Evolutionary conservation across 495 filamentous ascomycete genomes (phyloP).

Genomic region (Penicillium maclennaniae): DNA sequence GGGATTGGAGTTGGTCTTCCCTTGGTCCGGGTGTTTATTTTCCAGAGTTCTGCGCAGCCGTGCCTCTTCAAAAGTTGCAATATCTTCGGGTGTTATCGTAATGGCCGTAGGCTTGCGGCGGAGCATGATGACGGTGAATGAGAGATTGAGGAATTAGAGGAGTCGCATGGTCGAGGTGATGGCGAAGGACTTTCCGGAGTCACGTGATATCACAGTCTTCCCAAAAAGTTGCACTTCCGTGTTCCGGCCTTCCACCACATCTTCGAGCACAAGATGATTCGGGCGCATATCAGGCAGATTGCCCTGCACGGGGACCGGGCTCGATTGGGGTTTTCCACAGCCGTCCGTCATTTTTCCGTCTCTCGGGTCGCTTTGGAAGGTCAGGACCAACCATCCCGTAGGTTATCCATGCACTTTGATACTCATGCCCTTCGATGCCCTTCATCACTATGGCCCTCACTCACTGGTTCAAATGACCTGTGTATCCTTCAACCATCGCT

Average conservation of each 20-base stretch:
- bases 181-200: neutral
- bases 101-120: slow-evolving; percentile 77
- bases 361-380: slow-evolving; percentile 19
- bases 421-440: neutral
- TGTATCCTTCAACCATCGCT: neutral
- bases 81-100: slow-evolving; percentile 71
- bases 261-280: slow-evolving; percentile 31
- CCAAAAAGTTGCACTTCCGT: slow-evolving; percentile 11
- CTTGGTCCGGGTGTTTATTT: slow-evolving; percentile 21
- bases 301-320: slow-evolving; percentile 15
- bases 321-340: slow-evolving; percentile 7
- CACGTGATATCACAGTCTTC: slow-evolving; percentile 17
- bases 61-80: slow-evolving; percentile 69
- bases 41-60: slow-evolving; percentile 33
- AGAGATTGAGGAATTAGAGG: neutral
- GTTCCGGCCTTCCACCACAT: slow-evolving; percentile 4
- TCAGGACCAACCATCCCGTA: slow-evolving; percentile 22
- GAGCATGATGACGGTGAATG: slow-evolving; percentile 53
- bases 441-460: neutral
- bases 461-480: neutral
- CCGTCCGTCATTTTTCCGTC: slow-evolving; percentile 32
- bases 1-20: slow-evolving; percentile 16
- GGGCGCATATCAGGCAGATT: slow-evolving; percentile 23
- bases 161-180: neutral
- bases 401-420: slow-evolving; percentile 8